These are phyloP conservation scores for Claviceps sp. DNA, from an alignment of 2,329 filamentous ascomycete species.

Conservation along the genomic window DNA sequence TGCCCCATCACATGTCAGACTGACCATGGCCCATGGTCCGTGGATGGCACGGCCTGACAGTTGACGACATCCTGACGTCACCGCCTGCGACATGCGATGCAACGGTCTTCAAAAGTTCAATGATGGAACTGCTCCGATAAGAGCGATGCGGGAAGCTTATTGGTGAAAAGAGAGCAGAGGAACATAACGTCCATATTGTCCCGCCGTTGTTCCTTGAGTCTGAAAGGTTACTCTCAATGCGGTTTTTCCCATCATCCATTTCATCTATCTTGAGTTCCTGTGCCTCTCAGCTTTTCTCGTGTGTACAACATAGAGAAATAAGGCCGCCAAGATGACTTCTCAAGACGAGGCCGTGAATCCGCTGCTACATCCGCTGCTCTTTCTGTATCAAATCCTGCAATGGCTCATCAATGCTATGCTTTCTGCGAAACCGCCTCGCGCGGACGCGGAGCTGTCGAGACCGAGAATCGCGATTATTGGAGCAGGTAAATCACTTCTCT, in stretches of 20 bases:
- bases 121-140: too few species aligned
- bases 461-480: constrained; percentile 59
- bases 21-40: neutral
- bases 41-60: neutral
- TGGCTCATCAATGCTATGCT: constrained; percentile 50
- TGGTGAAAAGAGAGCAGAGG: too few species aligned
- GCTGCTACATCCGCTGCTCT: constrained; percentile 41
- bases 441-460: constrained; percentile 39
- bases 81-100: too few species aligned
- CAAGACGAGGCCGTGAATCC: constrained; percentile 23
- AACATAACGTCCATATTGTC: too few species aligned
- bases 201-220: too few species aligned
- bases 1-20: neutral
- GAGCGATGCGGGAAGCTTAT: too few species aligned
- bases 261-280: too few species aligned
- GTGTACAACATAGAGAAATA: neutral
- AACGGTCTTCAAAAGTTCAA: too few species aligned
- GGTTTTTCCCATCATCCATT: too few species aligned
- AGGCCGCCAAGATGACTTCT: constrained; percentile 18
- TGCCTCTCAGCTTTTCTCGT: too few species aligned
- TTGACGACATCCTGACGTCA: neutral
- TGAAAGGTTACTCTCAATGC: too few species aligned
- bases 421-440: constrained; percentile 54
- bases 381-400: constrained; percentile 53
- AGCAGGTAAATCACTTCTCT: constrained; percentile 37